Evolutionary conservation across 1,139 yeast genomes (phyloP), one percentile per base, ranked within the genome.

Genomic region (Yamadazyma pseudoaaseri): DNA sequence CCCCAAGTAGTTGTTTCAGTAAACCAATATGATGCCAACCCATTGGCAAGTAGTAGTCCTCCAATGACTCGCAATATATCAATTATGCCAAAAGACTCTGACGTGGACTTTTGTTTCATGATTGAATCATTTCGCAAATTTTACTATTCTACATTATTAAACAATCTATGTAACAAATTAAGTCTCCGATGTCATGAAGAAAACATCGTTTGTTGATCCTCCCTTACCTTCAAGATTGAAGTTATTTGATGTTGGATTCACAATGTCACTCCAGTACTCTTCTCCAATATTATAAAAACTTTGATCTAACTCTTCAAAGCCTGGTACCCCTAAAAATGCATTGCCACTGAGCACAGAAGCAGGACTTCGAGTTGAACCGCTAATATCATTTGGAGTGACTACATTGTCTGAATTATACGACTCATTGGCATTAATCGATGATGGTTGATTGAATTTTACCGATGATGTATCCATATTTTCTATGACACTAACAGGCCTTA

Each of bases 1-100:
- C 79, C 78, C 81, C 81, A 76, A 1, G 76, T 69, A 0, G 71
- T 29, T 0, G 73, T 46, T 0, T 68, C 58, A 0, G 81, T 76
- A 44, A 73, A 64, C 63, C 67, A 61, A 59, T 73, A 76, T 0
- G 81, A 76, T 2, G 74, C 49, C 3, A 74, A 20, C 11, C 77
- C 65, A 47, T 73, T 76, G 12, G 77, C 37, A 3, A 73, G 40
- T 3, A 79, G 43, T 0, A 77, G 6, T 0, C 84, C 84, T 0
- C 69, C 62, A 1, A 75, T 12, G 1, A 77, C 47, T 17, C 80
- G 58, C 8, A 73, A 30, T 1, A 70, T 30, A 43, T 78, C 84
- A 1, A 71, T 15, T 1, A 62, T 0, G 0, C 56, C 50, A 35
- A 67, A 56, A 10, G 16, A 12, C 4, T 20, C 18, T 9, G 16